Evolutionary conservation across 2,329 filamentous ascomycete genomes (phyloP).

Genomic region (Arthrobotrys sinensis): DNA sequence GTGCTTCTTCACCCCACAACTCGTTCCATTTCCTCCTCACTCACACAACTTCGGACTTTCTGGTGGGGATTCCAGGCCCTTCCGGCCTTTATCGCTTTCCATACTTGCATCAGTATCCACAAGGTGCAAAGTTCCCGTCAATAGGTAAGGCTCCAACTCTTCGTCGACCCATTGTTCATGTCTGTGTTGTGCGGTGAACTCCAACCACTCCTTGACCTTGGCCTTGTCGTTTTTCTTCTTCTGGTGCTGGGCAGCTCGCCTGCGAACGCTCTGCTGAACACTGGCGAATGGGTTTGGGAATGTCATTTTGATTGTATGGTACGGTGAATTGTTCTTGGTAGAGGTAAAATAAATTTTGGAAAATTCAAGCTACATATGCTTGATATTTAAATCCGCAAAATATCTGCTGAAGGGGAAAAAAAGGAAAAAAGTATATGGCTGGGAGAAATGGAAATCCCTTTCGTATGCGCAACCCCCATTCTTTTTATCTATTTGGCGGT

Average conservation of each 20-base stretch:
- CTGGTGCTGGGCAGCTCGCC: constrained; percentile 42
- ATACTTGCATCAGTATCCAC: constrained; percentile 37
- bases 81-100: not conserved
- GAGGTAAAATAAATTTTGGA: not conserved
- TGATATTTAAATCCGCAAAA: not conserved
- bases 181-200: constrained; percentile 47
- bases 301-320: constrained; percentile 30
- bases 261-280: constrained; percentile 51
- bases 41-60: constrained; percentile 20
- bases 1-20: not conserved
- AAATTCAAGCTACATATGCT: not conserved
- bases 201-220: constrained; percentile 52
- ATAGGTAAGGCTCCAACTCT: constrained; percentile 42
- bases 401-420: not conserved
- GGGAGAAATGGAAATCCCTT: constrained; percentile 1
- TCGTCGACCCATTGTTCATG: constrained; percentile 59
- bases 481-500: constrained; percentile 10
- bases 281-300: constrained; percentile 44
- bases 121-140: constrained; percentile 39
- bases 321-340: constrained; percentile 15
- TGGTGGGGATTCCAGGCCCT: constrained; percentile 7
- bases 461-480: constrained; percentile 29
- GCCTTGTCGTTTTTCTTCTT: constrained; percentile 54
- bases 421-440: not conserved
- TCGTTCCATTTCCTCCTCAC: not conserved